phyloP scores from a whole-genome alignment of 768 basidiomycete genomes.

The Filobasidium floriforme region DNA sequence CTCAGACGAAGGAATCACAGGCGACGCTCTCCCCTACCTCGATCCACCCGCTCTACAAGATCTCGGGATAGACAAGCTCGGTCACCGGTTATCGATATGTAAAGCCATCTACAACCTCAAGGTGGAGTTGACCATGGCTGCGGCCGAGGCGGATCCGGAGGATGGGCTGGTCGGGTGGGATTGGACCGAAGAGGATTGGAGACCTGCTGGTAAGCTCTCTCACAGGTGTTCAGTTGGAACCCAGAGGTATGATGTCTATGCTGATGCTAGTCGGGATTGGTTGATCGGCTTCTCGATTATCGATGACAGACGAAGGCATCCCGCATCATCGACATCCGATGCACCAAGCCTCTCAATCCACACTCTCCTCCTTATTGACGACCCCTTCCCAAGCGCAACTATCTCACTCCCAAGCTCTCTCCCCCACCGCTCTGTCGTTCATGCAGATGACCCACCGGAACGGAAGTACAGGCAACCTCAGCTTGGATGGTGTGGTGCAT shows the following conservation, averaged over 20 bases:
- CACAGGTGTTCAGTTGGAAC: no score
- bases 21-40: conserved; percentile 76
- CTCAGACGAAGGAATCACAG: conserved; percentile 82
- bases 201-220: conserved; percentile 14
- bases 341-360: conserved; percentile 5
- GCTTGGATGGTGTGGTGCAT: background rate
- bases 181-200: conserved; percentile 22
- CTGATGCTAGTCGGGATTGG: no score
- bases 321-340: conserved; percentile 7
- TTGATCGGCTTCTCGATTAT: no score
- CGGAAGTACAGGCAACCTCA: background rate
- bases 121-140: conserved; percentile 48
- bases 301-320: background rate
- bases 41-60: conserved; percentile 78
- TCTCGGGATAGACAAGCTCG: conserved; percentile 79
- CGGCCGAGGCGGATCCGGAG: conserved; percentile 5
- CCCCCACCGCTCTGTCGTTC: background rate
- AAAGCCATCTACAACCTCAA: conserved; percentile 88
- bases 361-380: background rate
- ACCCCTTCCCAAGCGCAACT: background rate
- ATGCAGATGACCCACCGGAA: background rate
- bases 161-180: conserved; percentile 17
- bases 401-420: background rate
- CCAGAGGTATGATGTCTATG: no score
- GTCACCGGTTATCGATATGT: conserved; percentile 83